Conservation (phyloP, 2,329 filamentous ascomycete species). For the Penicillium sclerotigenum region DNA sequence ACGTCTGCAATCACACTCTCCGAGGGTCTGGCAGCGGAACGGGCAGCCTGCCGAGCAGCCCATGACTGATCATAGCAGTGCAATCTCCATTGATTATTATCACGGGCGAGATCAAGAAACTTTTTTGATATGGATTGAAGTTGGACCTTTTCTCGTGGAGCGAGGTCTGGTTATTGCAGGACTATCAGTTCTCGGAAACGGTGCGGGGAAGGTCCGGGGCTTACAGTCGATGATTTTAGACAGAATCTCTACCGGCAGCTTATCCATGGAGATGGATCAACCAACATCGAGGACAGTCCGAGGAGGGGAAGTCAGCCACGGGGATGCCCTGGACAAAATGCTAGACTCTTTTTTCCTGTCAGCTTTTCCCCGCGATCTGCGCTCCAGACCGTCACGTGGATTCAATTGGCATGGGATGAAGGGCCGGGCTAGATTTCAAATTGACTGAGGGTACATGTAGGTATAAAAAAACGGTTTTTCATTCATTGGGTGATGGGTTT, state of each 20-base stretch:
- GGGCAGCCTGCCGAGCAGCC: slow-evolving; percentile 50
- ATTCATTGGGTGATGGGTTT: neutral
- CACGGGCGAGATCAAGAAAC: slow-evolving; percentile 66
- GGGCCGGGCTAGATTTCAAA: neutral
- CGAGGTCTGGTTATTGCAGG: slow-evolving; percentile 51
- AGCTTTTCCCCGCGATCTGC: slow-evolving; percentile 21
- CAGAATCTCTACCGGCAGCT: slow-evolving; percentile 63
- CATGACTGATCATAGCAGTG: slow-evolving; percentile 72
- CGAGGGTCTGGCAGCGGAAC: slow-evolving; percentile 20
- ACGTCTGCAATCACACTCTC: slow-evolving; percentile 51
- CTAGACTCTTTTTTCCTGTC: slow-evolving; percentile 1
- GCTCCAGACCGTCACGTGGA: slow-evolving; percentile 21
- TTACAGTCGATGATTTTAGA: slow-evolving; percentile 62
- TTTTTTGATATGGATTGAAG: slow-evolving; percentile 68
- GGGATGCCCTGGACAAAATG: slow-evolving; percentile 13
- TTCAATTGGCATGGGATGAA: neutral
- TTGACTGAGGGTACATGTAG: neutral
- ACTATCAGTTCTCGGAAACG: slow-evolving; percentile 20
- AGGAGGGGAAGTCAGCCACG: slow-evolving; percentile 2
- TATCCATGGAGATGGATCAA: slow-evolving; percentile 43
- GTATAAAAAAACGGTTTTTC: neutral
- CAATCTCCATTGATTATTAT: slow-evolving; percentile 72
- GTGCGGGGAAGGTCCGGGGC: slow-evolving; percentile 32
- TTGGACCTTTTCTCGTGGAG: slow-evolving; percentile 61
- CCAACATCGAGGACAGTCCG: slow-evolving; percentile 27